Conservation (phyloP, 805 yeast genomes). For the Jamesozyma spencerorum region DNA sequence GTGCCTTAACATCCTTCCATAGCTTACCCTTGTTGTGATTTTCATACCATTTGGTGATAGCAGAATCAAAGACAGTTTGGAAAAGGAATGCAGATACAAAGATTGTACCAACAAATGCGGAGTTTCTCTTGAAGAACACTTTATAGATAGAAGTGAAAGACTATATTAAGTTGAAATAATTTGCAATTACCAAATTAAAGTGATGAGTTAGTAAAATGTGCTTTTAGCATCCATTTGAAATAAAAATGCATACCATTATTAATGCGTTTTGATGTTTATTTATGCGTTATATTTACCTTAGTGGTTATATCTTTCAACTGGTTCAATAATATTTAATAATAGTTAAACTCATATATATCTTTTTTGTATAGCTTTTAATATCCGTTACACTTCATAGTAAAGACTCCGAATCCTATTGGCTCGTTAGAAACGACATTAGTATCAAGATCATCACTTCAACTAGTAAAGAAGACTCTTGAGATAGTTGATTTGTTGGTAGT, state of each 20-base stretch:
- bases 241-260: not conserved
- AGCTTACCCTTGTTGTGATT: slow-evolving; percentile 75
- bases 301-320: not conserved
- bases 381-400: slow-evolving; percentile 3
- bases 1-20: slow-evolving; percentile 67
- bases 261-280: too few relatives aligned
- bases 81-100: slow-evolving; percentile 79
- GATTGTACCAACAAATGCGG: slow-evolving; percentile 74
- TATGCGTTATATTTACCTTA: not conserved
- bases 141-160: slow-evolving; percentile 47
- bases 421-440: slow-evolving; percentile 4
- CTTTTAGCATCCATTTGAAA: not conserved
- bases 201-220: not conserved
- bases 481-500: too few relatives aligned
- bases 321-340: too few relatives aligned
- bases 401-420: slow-evolving; percentile 2
- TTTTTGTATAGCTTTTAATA: slow-evolving; percentile 1
- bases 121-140: slow-evolving; percentile 78
- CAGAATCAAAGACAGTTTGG: slow-evolving; percentile 66
- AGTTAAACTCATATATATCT: not conserved
- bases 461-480: too few relatives aligned
- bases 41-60: slow-evolving; percentile 62
- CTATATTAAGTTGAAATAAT: slow-evolving; percentile 5
- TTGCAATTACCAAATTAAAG: not conserved
- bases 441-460: too few relatives aligned